phyloP scores from a whole-genome alignment of 306 rosid species.

The Cyclanthera cordifolia region DNA sequence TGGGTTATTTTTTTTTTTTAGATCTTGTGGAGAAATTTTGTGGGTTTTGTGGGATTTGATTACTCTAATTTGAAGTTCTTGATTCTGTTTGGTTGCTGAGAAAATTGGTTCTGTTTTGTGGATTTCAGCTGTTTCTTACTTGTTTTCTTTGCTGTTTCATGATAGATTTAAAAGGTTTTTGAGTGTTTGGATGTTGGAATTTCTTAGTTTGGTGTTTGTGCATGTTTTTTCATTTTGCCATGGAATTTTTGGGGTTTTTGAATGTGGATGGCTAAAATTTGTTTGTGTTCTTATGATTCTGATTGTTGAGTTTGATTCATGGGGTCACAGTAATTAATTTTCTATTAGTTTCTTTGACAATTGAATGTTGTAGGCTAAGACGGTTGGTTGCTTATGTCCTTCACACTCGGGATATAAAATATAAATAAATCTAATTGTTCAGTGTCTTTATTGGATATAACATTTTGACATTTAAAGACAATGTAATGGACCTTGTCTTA shows the following conservation, averaged over 20 bases:
- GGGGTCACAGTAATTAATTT: no score
- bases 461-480: neutral
- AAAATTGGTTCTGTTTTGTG: neutral
- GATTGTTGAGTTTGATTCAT: neutral
- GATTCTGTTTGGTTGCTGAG: neutral
- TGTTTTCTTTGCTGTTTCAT: neutral
- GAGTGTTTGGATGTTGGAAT: neutral
- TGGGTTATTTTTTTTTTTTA: neutral
- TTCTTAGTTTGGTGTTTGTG: neutral
- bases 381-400: no score
- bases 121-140: neutral
- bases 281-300: neutral
- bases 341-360: no score
- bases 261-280: neutral
- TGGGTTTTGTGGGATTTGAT: neutral
- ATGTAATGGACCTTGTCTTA: neutral
- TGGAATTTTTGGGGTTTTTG: neutral
- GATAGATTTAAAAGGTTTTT: neutral
- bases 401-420: no score
- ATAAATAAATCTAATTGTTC: neutral
- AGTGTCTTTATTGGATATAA: neutral
- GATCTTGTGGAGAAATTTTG: neutral
- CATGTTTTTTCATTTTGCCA: neutral
- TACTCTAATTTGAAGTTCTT: neutral
- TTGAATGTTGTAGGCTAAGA: no score